Conservation (phyloP, 208 protist genomes). For the Trypanosoma avium region DNA sequence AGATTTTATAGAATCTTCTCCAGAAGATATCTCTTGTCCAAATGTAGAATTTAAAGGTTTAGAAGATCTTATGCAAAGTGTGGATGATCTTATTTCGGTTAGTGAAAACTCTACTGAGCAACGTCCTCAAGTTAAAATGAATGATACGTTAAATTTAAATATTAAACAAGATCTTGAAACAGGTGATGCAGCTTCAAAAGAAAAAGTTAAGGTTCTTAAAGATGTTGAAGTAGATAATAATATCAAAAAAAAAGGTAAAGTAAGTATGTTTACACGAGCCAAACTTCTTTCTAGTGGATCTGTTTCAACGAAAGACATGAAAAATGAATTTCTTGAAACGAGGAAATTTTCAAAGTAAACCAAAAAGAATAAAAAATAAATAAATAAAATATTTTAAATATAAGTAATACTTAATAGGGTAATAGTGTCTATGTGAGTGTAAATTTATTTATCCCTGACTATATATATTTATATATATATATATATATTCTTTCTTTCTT, state of each 20-base stretch:
- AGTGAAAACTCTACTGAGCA: not conserved
- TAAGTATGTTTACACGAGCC: slow-evolving; percentile 36
- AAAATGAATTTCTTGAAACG: slow-evolving; percentile 8
- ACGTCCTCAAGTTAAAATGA: not conserved
- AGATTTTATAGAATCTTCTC: not conserved
- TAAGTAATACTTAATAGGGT: no score
- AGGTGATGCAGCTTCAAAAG: not conserved
- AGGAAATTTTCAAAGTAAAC: slow-evolving; percentile 15
- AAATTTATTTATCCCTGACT: no score
- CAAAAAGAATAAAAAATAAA: not conserved
- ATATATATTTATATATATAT: no score
- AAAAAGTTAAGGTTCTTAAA: not conserved
- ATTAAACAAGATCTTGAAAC: not conserved
- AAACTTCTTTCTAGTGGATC: slow-evolving; percentile 17
- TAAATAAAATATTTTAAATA: not conserved
- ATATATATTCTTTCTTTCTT: not conserved
- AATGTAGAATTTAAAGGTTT: no score
- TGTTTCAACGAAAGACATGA: not conserved
- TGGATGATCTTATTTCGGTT: slow-evolving; percentile 23
- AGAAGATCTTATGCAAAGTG: slow-evolving; percentile 5
- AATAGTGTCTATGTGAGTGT: no score
- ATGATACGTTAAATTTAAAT: not conserved
- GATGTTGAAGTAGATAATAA: not conserved
- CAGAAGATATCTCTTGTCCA: no score
- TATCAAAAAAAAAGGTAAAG: slow-evolving; percentile 8